A percentile compares a stretch with the other conserved stretches of the same genome.
These are phyloP conservation scores for Phyllosticta citribraziliensis DNA, from an alignment of 2,329 filamentous ascomycete genomes.

Conservation along the genomic window DNA sequence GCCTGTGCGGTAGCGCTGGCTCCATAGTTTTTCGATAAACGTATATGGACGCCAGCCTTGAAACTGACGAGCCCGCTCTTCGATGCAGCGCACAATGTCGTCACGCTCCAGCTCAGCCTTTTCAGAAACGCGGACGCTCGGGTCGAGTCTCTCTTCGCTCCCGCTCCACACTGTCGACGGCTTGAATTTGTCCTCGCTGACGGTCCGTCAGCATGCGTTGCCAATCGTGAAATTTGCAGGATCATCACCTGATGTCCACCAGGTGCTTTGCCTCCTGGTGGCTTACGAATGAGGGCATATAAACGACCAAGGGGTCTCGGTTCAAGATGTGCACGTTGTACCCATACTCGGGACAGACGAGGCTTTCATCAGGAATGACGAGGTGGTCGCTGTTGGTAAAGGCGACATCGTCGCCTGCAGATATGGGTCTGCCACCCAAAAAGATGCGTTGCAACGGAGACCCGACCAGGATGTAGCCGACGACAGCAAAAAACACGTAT, in stretches of 20 bases:
- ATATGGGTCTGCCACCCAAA: conserved; percentile 3
- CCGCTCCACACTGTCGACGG: conserved; percentile 46
- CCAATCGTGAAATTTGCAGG: not conserved
- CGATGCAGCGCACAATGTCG: conserved; percentile 46
- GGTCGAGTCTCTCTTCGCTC: conserved; percentile 37
- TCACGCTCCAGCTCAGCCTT: conserved; percentile 33
- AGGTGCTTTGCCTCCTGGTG: conserved; percentile 40
- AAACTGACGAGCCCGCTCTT: conserved; percentile 47
- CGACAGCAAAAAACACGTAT: conserved; percentile 20
- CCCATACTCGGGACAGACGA: conserved; percentile 29
- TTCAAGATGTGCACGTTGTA: conserved; percentile 41
- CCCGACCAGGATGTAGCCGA: conserved; percentile 27
- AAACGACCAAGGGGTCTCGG: conserved; percentile 46
- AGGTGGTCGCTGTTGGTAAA: conserved; percentile 26
- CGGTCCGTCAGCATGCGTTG: conserved; percentile 6
- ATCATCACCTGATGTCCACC: conserved; percentile 41
- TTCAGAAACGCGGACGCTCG: conserved; percentile 43
- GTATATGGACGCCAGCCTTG: conserved; percentile 51
- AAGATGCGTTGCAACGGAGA: conserved; percentile 22
- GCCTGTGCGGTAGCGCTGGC: conserved; percentile 47
- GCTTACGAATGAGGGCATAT: conserved; percentile 47
- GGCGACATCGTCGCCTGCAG: not conserved
- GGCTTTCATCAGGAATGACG: conserved; percentile 29
- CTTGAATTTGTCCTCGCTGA: conserved; percentile 39
- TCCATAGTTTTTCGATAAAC: conserved; percentile 52